These are phyloP conservation scores for Spirogloea muscicola DNA, from an alignment of 139 green algal genomes.

Conservation along the genomic window DNA sequence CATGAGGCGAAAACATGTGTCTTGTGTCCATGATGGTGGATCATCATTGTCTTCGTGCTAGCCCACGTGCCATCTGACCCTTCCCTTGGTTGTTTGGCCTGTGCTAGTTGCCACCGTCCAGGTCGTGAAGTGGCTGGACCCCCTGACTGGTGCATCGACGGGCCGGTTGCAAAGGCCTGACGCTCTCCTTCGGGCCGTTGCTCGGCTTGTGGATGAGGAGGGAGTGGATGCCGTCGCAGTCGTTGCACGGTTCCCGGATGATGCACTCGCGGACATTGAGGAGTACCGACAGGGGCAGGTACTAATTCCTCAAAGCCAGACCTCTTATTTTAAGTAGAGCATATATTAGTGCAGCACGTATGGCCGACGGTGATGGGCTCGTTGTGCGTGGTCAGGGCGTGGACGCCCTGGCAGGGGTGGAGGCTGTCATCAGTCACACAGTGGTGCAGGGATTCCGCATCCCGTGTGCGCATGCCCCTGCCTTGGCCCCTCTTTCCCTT, in stretches of 20 bases:
- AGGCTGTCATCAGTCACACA: constrained; percentile 51
- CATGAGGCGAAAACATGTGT: no score
- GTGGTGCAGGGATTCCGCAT: constrained; percentile 35
- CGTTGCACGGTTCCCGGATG: constrained; percentile 46
- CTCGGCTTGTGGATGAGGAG: neutral
- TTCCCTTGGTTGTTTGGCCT: no score
- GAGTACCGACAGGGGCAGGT: constrained; percentile 38
- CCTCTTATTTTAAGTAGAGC: constrained; percentile 2
- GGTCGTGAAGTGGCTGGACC: constrained; percentile 44
- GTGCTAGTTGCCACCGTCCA: no score
- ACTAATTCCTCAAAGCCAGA: neutral
- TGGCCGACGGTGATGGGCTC: no score
- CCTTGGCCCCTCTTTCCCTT: constrained; percentile 35
- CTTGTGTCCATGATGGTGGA: no score
- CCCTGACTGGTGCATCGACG: constrained; percentile 20
- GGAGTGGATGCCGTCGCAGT: constrained; percentile 37
- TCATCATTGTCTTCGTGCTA: no score
- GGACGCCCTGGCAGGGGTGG: constrained; percentile 48
- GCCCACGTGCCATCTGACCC: no score
- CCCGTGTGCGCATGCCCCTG: constrained; percentile 44
- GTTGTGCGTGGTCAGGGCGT: constrained; percentile 38
- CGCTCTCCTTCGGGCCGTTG: constrained; percentile 29
- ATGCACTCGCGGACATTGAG: constrained; percentile 30
- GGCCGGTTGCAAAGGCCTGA: constrained; percentile 22
- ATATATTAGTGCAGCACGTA: no score